Conservation (phyloP, 148 eudicot species). For the Rhododendron kiyosumense region DNA sequence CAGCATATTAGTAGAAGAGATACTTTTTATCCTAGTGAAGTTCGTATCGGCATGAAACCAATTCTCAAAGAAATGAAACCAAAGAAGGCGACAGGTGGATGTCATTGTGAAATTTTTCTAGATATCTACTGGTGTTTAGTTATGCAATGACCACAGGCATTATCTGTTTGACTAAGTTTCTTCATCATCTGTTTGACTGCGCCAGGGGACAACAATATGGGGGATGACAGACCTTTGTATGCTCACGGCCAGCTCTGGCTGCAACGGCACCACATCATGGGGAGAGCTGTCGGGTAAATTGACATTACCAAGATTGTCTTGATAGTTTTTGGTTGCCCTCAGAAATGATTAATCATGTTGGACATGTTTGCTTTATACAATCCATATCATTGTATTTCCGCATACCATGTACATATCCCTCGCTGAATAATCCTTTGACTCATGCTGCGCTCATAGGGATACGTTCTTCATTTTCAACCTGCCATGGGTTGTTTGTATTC, state of each 20-base stretch:
- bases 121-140: neutral
- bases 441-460: neutral
- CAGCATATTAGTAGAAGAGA: too few species aligned
- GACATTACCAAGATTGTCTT: neutral
- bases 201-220: conserved; percentile 39
- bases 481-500: conserved; percentile 14
- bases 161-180: neutral
- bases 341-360: neutral
- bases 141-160: neutral
- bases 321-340: neutral
- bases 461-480: neutral
- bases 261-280: conserved; percentile 28
- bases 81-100: neutral
- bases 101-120: neutral
- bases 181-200: conserved; percentile 3
- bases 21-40: too few species aligned
- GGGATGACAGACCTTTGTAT: conserved; percentile 39
- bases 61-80: too few species aligned
- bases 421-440: neutral
- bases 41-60: too few species aligned
- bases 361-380: neutral
- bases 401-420: neutral
- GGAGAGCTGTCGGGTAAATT: conserved; percentile 43
- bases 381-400: neutral
- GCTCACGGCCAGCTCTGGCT: conserved; percentile 37